Percentiles rank a stretch among this genome's conserved stretches.
Evolutionary conservation across 768 basidiomycete species (phyloP).

Genomic region (Dioszegia aurantiaca): DNA sequence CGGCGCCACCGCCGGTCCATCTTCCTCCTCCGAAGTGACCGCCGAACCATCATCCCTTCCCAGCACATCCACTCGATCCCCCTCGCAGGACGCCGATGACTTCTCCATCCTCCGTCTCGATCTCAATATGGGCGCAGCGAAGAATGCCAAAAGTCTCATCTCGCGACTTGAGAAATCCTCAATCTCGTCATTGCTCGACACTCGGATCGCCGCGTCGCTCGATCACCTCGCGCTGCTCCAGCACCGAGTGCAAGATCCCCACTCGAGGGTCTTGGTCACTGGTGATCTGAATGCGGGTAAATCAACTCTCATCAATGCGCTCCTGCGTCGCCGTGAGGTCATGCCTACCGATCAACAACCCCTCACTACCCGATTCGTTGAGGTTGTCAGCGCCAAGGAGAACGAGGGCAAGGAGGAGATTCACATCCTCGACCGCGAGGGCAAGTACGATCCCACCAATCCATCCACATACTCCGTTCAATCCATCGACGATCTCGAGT

Average conservation of each 20-base stretch:
- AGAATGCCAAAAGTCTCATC: constrained; percentile 66
- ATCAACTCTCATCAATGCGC: constrained; percentile 94
- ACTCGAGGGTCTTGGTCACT: constrained; percentile 94
- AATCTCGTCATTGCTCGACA: constrained; percentile 85
- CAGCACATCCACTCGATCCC: constrained; percentile 53
- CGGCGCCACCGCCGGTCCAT: constrained; percentile 19
- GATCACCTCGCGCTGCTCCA: constrained; percentile 80
- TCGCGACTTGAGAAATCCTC: constrained; percentile 88
- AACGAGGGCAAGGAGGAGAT: constrained; percentile 45
- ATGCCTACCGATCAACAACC: constrained; percentile 99
- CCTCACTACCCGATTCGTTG: constrained; percentile 93
- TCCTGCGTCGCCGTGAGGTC: constrained; percentile 74
- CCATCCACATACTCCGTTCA: constrained; percentile 72
- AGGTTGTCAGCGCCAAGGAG: constrained; percentile 60
- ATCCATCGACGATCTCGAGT: constrained; percentile 68
- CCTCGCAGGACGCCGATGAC: constrained; percentile 55
- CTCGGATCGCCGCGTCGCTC: constrained; percentile 70
- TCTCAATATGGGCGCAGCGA: constrained; percentile 77
- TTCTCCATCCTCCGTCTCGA: constrained; percentile 89
- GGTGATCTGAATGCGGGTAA: constrained; percentile 98
- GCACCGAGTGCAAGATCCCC: constrained; percentile 80
- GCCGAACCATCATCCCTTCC: constrained; percentile 5
- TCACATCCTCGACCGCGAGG: constrained; percentile 55
- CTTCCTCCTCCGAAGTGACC: constrained; percentile 10
- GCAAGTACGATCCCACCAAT: constrained; percentile 66